A percentile compares a stretch with the other conserved stretches of the same genome.
phyloP scores from a whole-genome alignment of 164 flowering plant species.

The Vitis amurensis region DNA sequence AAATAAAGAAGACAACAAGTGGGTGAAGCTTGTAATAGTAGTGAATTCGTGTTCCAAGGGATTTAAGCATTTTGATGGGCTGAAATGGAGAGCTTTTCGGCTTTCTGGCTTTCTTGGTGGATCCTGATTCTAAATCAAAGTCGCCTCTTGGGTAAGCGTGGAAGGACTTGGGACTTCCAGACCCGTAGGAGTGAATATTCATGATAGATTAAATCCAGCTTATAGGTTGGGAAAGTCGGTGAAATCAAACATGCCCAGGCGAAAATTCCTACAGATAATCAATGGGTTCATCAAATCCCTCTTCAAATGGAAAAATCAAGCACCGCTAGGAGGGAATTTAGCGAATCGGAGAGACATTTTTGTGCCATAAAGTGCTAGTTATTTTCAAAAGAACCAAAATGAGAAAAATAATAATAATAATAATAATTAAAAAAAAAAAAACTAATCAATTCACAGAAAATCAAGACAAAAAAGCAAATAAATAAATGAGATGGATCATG shows the following conservation, averaged over 20 bases:
- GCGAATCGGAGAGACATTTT: neutral
- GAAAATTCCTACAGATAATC: slow-evolving; percentile 2
- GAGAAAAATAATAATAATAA: no score
- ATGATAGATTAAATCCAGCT: slow-evolving; percentile 40
- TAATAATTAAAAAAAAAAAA: no score
- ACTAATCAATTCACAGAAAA: no score
- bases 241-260: slow-evolving; percentile 24
- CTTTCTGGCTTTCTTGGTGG: slow-evolving; percentile 46
- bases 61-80: slow-evolving; percentile 55
- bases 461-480: no score
- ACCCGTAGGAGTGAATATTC: slow-evolving; percentile 51
- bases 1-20: slow-evolving; percentile 43
- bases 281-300: slow-evolving; percentile 3
- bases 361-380: no score
- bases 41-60: slow-evolving; percentile 46
- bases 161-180: slow-evolving; percentile 69
- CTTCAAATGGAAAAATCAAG: neutral
- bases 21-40: slow-evolving; percentile 73
- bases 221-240: neutral
- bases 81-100: slow-evolving; percentile 30
- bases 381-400: no score
- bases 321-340: slow-evolving; percentile 6
- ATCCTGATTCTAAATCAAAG: slow-evolving; percentile 82
- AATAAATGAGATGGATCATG: no score
- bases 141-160: slow-evolving; percentile 68